Evolutionary conservation across 768 basidiomycete species (phyloP).

Genomic region (Nidularia pulvinata): DNA sequence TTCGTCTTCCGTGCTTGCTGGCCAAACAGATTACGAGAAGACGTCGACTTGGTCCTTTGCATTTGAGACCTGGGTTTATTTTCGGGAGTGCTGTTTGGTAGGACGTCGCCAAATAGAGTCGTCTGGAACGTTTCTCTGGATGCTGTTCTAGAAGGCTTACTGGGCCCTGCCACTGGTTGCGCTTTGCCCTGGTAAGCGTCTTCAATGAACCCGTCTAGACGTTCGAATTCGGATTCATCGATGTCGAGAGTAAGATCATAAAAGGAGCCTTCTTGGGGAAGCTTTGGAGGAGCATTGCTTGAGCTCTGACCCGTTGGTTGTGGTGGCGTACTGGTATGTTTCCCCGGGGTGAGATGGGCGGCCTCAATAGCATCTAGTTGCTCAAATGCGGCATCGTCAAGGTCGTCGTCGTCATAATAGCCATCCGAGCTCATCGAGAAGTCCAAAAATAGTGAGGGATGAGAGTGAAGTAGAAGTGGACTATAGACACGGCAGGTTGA

Average conservation of each 20-base stretch:
- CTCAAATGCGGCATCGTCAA: conserved; percentile 57
- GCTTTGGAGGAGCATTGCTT: conserved; percentile 14
- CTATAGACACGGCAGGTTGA: background rate
- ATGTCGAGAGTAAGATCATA: conserved; percentile 58
- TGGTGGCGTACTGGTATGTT: conserved; percentile 7
- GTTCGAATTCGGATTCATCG: conserved; percentile 51
- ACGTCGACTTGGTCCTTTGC: conserved; percentile 38
- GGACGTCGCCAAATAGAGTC: conserved; percentile 65
- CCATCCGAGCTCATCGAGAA: conserved; percentile 72
- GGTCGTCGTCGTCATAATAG: conserved; percentile 68
- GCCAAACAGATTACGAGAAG: conserved; percentile 42
- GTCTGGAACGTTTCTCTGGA: conserved; percentile 52
- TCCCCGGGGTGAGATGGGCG: conserved; percentile 29
- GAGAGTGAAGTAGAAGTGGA: background rate
- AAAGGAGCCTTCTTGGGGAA: conserved; percentile 33
- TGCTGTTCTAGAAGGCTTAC: conserved; percentile 22
- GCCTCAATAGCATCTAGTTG: conserved; percentile 77
- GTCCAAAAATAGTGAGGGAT: background rate
- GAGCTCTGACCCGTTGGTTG: conserved; percentile 7
- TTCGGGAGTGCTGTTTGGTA: conserved; percentile 27
- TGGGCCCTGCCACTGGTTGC: conserved; percentile 40
- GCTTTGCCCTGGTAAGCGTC: conserved; percentile 41
- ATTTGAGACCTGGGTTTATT: conserved; percentile 31
- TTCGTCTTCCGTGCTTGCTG: conserved; percentile 69
- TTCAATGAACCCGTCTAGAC: conserved; percentile 52